These are phyloP conservation scores for Rutidosis leptorrhynchoides DNA, from an alignment of 129 eudicot genomes.

Conservation along the genomic window DNA sequence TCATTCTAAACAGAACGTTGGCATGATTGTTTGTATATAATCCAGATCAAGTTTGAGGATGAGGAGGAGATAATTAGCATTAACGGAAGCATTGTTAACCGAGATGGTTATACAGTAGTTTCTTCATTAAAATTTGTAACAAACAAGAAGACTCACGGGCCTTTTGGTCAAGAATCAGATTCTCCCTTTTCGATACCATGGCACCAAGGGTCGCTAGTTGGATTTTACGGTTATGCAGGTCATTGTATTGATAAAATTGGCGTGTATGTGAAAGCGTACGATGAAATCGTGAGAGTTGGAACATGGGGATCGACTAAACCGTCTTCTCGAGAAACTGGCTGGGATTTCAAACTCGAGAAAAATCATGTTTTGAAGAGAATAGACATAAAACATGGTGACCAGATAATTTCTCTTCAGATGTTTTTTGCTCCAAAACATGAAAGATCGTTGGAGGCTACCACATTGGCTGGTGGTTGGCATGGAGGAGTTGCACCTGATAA, in stretches of 20 bases:
- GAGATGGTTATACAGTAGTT: background rate
- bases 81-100: background rate
- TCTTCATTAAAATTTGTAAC: background rate
- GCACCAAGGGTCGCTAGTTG: background rate
- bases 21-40: background rate
- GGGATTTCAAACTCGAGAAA: background rate
- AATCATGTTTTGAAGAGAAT: background rate
- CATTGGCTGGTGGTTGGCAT: background rate
- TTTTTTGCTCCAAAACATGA: background rate
- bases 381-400: background rate
- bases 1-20: no score
- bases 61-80: background rate
- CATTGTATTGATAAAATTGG: background rate
- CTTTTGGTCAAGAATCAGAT: background rate
- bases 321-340: background rate
- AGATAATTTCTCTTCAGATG: background rate
- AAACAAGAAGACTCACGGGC: background rate
- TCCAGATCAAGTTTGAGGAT: background rate
- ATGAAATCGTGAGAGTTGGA: no score
- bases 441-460: background rate
- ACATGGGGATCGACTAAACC: no score
- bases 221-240: background rate
- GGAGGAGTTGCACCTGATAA: background rate
- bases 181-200: background rate
- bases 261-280: background rate